phyloP scores from a whole-genome alignment of 495 filamentous ascomycete genomes.

The Chaetomidium leptoderma region DNA sequence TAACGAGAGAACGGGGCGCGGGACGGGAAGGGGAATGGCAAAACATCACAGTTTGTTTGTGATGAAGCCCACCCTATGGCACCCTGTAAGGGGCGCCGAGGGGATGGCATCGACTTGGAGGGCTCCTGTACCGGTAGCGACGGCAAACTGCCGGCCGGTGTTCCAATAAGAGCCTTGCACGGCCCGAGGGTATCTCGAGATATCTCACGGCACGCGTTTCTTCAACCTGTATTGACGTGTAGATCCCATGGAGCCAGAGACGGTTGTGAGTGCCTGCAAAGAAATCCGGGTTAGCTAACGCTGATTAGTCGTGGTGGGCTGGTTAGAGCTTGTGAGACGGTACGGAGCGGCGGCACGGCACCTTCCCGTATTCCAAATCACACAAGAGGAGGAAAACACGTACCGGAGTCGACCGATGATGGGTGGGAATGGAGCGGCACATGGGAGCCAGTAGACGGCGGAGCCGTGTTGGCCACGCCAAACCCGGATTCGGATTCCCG shows the following conservation, averaged over 20 bases:
- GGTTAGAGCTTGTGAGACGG: constrained; percentile 11
- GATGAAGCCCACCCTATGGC: neutral
- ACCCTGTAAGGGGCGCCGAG: neutral
- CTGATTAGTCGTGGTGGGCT: neutral
- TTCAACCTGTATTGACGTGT: neutral
- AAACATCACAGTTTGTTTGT: neutral
- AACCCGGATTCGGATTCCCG: constrained; percentile 9
- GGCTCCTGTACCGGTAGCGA: neutral
- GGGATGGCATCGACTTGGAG: neutral
- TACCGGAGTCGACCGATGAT: constrained; percentile 16
- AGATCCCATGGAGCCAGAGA: neutral
- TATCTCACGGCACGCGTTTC: neutral
- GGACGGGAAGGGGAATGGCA: neutral
- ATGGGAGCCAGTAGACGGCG: constrained; percentile 16
- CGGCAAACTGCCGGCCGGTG: neutral
- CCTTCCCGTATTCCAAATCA: constrained; percentile 25
- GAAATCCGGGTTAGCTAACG: constrained; percentile 16
- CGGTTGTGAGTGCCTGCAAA: neutral
- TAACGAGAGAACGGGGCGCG: neutral
- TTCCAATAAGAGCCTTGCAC: neutral
- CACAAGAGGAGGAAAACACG: constrained; percentile 20
- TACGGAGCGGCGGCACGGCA: constrained; percentile 7
- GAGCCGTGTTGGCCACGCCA: constrained; percentile 15
- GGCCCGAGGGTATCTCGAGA: neutral
- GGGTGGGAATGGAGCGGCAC: constrained; percentile 18